Conservation (phyloP, 257 asterid genomes). For the Vinca minor region DNA sequence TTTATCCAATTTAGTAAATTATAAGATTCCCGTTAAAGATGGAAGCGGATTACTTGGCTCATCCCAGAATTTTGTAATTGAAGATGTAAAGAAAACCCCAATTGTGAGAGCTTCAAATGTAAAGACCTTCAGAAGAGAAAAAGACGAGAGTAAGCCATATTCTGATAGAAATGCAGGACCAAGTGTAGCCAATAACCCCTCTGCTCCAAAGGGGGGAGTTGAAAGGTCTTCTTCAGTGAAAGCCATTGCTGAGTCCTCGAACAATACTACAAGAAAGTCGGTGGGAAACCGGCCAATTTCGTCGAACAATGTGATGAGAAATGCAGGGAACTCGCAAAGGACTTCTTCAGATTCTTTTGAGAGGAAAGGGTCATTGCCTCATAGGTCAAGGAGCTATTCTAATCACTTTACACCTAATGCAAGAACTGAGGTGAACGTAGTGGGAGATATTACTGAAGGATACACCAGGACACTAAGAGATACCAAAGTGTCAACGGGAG, state of each 20-base stretch:
- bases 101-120: constrained; percentile 30
- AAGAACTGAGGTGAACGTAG: constrained; percentile 35
- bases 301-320: constrained; percentile 20
- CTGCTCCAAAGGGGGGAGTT: constrained; percentile 27
- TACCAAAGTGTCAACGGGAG: constrained; percentile 25
- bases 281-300: constrained; percentile 19
- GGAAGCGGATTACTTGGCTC: constrained; percentile 36
- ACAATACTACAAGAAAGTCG: constrained; percentile 19
- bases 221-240: constrained; percentile 35
- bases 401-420: constrained; percentile 26
- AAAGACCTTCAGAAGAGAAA: constrained; percentile 36
- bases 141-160: constrained; percentile 31
- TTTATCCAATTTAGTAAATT: constrained; percentile 71
- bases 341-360: constrained; percentile 29
- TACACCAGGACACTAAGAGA: constrained; percentile 36
- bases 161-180: constrained; percentile 26
- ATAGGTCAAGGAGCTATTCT: constrained; percentile 37
- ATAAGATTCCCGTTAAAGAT: constrained; percentile 54
- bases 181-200: constrained; percentile 14
- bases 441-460: constrained; percentile 32
- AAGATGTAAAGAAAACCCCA: constrained; percentile 36
- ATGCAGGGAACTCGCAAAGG: constrained; percentile 26
- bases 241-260: constrained; percentile 23
- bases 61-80: constrained; percentile 37
- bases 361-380: constrained; percentile 39